Evolutionary conservation across 768 basidiomycete species (phyloP).

Genomic region (Rhodocollybia butyracea): DNA sequence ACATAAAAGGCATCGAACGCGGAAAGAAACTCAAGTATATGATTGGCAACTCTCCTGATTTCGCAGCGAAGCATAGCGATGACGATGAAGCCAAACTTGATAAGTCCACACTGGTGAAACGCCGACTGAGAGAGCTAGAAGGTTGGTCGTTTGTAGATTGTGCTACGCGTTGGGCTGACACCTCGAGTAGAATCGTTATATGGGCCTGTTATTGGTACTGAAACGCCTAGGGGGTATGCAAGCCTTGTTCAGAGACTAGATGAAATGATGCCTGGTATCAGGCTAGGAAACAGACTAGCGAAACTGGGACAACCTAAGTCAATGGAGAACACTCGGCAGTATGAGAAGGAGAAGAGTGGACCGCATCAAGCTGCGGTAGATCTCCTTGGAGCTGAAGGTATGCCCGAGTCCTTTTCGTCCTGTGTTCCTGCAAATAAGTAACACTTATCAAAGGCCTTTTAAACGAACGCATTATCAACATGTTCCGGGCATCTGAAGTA

Average conservation of each 20-base stretch:
- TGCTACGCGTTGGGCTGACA: background rate
- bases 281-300: conserved; percentile 39
- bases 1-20: conserved; percentile 1
- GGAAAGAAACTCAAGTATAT: background rate
- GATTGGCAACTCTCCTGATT: background rate
- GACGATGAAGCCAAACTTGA: background rate
- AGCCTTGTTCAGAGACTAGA: conserved; percentile 37
- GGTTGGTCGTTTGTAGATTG: background rate
- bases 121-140: conserved; percentile 5
- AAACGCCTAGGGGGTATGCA: conserved; percentile 35
- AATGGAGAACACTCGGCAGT: background rate
- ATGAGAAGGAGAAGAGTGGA: background rate
- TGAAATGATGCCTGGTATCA: conserved; percentile 42
- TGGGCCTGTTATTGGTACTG: conserved; percentile 37
- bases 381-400: conserved; percentile 21
- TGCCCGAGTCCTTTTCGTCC: conserved; percentile 27
- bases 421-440: background rate
- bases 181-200: conserved; percentile 36
- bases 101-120: background rate
- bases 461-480: conserved; percentile 38
- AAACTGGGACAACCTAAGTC: conserved; percentile 14
- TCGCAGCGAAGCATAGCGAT: background rate
- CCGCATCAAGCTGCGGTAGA: conserved; percentile 43
- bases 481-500: conserved; percentile 46
- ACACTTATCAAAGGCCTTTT: conserved; percentile 39